phyloP scores from a whole-genome alignment of 768 basidiomycete species.

The Lactifluus piperatus region DNA sequence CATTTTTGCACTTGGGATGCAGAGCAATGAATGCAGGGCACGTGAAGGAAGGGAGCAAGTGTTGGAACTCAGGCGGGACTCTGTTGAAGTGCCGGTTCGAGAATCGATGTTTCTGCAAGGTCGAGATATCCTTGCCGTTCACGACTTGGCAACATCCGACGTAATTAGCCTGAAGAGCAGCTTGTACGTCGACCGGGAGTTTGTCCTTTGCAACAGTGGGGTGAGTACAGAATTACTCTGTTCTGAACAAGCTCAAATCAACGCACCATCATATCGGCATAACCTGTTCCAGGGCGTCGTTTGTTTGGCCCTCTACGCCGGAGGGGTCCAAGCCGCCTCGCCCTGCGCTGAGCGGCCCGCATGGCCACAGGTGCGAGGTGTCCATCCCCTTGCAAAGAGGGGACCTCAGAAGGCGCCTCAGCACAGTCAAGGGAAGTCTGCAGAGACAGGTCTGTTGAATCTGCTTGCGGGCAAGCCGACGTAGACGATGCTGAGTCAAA shows the following conservation, averaged over 20 bases:
- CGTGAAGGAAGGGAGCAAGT: background rate
- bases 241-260: no score
- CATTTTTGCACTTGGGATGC: background rate
- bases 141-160: background rate
- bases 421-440: background rate
- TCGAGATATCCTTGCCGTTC: background rate
- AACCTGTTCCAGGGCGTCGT: background rate
- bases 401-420: background rate
- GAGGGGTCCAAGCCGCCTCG: background rate
- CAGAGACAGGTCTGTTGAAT: background rate
- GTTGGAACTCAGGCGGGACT: fast-evolving
- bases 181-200: background rate
- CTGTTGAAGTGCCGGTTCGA: background rate
- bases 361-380: background rate
- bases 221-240: background rate
- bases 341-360: background rate
- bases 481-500: no score
- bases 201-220: background rate
- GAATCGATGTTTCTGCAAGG: background rate
- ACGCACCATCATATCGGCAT: background rate
- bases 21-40: background rate
- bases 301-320: background rate
- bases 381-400: no score
- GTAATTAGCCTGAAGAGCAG: background rate
- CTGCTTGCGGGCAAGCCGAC: no score